Evolutionary conservation across 169 alveolate species (phyloP), one percentile per base, ranked within the genome.

Genomic region (Plasmodium cynomolgi): DNA sequence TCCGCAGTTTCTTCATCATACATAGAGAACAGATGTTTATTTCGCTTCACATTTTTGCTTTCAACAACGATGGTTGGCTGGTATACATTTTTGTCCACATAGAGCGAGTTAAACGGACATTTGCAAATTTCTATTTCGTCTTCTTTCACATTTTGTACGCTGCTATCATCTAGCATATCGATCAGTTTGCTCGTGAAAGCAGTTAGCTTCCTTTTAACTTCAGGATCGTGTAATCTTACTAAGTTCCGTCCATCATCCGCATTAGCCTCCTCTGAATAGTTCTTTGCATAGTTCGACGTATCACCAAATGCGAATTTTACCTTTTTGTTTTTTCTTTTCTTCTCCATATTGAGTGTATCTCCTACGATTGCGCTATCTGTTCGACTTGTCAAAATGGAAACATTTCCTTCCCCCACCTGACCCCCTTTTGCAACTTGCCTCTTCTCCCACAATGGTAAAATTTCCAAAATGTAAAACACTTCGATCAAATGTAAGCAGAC

Each of bases 1-100:
- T 91, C 95, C 15, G 95, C 95, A 29, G 95, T 91, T 13, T 91
- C 92, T 41, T 91, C 95, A 71, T 73, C 95, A 91, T 91, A 91
- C 37, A 73, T 58, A 1, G 91, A 82, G 41, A 82, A 71, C 31
- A 91, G 58, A 82, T 82, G 84, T 41, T 50, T 91, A 50, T 91
- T 83, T 72, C 95, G 73, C 79, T 91, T 91, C 77, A 91, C 29
- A 73, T 91, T 91, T 71, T 91, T 91, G 41, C 84, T 91, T 50
- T 82, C 92, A 33, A 82, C 85, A n/a, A 73, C 74, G 26, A 81
- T n/a, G 5, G 95, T 91, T 33, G 95, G 86, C 54, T 91, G 95
- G 41, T 91, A 91, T n/a, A 91, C 84, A 91, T 82, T 82, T 37
- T 73, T 47, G 44, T 91, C 95, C 5, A 83, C 91, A 73, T 91